Evolutionary conservation across 106 monocot species (phyloP).

Genomic region (Allium cepa): DNA sequence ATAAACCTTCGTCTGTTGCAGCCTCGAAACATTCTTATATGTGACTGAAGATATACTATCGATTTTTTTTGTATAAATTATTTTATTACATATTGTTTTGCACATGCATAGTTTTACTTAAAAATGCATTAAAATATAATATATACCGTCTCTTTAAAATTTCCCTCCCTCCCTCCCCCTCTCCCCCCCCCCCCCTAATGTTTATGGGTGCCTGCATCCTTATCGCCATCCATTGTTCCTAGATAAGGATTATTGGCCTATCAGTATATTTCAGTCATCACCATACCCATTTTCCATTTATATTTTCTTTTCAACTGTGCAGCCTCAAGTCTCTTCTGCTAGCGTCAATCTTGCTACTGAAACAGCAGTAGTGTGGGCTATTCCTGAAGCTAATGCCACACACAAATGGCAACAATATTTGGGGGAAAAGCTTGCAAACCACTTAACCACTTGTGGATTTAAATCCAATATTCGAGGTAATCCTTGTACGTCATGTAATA

Average conservation of each 20-base stretch:
- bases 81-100: background rate
- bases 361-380: conserved; percentile 77
- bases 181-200: too few relatives aligned
- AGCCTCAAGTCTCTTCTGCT: conserved; percentile 88
- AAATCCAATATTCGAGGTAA: conserved; percentile 88
- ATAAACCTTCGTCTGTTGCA: too few relatives aligned
- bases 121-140: too few relatives aligned
- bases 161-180: too few relatives aligned
- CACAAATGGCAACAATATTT: conserved; percentile 68
- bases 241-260: too few relatives aligned
- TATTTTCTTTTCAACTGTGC: conserved; percentile 2
- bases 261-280: too few relatives aligned
- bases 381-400: conserved; percentile 39
- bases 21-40: background rate
- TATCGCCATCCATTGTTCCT: too few relatives aligned
- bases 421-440: conserved; percentile 75
- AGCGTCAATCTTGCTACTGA: conserved; percentile 93
- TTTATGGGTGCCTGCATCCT: too few relatives aligned
- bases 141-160: too few relatives aligned
- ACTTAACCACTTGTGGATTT: conserved; percentile 80
- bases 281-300: background rate
- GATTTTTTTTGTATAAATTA: background rate
- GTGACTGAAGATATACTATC: background rate
- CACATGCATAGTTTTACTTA: too few relatives aligned
- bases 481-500: conserved; percentile 1